Conservation (phyloP, 164 flowering plant genomes). For the Dillenia turbinata region DNA sequence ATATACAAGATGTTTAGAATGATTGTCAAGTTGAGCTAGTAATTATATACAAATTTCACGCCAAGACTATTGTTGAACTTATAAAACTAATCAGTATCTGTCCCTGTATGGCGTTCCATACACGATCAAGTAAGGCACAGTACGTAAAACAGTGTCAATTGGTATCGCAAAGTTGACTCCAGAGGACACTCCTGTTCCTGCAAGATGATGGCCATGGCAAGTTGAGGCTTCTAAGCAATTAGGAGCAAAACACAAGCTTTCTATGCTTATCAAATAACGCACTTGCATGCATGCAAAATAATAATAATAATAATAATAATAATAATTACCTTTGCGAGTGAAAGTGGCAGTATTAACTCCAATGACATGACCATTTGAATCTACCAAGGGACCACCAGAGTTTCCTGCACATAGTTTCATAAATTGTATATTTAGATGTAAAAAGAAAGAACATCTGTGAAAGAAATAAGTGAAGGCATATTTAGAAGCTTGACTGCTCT, state of each 20-base stretch:
- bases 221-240: constrained; percentile 1
- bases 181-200: constrained; percentile 83
- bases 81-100: constrained; percentile 37
- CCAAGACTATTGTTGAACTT: no score
- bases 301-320: background rate
- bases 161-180: constrained; percentile 95
- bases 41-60: no score
- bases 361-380: constrained; percentile 83
- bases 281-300: background rate
- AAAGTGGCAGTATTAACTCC: constrained; percentile 95
- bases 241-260: background rate
- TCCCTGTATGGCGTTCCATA: constrained; percentile 70
- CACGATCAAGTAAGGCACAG: constrained; percentile 68
- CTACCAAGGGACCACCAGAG: constrained; percentile 87
- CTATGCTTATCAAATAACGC: background rate
- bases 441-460: background rate
- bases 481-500: no score
- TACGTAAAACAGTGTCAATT: constrained; percentile 61
- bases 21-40: no score
- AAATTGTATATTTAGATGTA: no score
- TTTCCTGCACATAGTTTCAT: constrained; percentile 47
- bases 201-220: background rate
- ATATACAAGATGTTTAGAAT: no score
- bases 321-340: constrained; percentile 75
- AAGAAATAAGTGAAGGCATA: background rate